Conservation (phyloP, 163 green algal species). For the Prototheca wickerhamii region DNA sequence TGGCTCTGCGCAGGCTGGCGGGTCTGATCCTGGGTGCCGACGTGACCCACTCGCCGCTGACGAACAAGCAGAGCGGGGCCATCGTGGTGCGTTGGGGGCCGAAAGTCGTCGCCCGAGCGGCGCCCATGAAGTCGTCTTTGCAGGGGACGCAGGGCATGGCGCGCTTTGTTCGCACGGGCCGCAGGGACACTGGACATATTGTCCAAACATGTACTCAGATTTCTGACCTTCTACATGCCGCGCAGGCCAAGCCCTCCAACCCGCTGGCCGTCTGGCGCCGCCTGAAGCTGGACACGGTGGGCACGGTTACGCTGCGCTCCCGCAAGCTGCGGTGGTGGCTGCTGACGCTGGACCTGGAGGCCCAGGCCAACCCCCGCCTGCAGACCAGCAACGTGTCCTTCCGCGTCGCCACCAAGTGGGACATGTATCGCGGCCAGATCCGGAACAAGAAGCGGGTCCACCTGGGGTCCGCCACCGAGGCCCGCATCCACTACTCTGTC, state of each 20-base stretch:
- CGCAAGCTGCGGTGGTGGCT: slow-evolving; percentile 22
- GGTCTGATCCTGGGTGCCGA: slow-evolving; percentile 10
- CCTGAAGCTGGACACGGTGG: slow-evolving; percentile 12
- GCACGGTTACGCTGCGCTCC: slow-evolving; percentile 23
- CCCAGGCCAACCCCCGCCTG: slow-evolving; percentile 18
- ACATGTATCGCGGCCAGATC: slow-evolving; percentile 10
- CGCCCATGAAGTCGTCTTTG: neutral
- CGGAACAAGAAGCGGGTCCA: slow-evolving; percentile 14
- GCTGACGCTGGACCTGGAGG: slow-evolving; percentile 22
- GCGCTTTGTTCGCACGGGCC: no score
- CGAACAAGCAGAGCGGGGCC: neutral
- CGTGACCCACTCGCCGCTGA: slow-evolving; percentile 4
- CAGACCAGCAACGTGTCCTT: slow-evolving; percentile 14
- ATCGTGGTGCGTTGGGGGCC: slow-evolving; percentile 11
- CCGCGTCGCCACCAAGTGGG: slow-evolving; percentile 29
- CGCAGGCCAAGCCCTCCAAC: slow-evolving; percentile 28
- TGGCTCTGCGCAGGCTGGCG: slow-evolving; percentile 1
- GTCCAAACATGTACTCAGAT: neutral
- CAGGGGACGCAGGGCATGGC: no score
- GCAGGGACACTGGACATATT: no score
- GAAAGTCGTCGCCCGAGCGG: neutral
- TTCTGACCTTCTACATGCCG: neutral
- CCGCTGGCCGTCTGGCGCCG: slow-evolving; percentile 14
- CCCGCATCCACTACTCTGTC: slow-evolving; percentile 24
- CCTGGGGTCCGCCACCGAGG: slow-evolving; percentile 11